phyloP scores from a whole-genome alignment of 805 yeast genomes.

The Wickerhamiella azyma region DNA sequence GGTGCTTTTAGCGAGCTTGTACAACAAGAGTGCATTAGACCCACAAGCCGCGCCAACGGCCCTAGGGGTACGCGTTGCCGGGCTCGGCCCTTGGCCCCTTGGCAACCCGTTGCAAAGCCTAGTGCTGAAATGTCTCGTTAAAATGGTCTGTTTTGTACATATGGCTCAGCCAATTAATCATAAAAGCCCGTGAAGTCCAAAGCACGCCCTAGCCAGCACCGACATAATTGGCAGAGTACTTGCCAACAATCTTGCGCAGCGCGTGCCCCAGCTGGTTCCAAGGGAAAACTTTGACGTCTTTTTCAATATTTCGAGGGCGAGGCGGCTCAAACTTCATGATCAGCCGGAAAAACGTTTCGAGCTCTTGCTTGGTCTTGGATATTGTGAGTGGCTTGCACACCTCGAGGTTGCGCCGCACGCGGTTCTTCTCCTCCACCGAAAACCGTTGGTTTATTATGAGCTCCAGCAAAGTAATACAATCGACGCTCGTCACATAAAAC shows the following conservation, averaged over 20 bases:
- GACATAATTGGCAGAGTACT: constrained; percentile 30
- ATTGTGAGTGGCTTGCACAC: constrained; percentile 48
- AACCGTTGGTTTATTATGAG: constrained; percentile 40
- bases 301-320: constrained; percentile 55
- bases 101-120: no score
- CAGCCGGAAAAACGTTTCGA: constrained; percentile 29
- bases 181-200: not conserved
- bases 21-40: no score
- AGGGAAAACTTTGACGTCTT: constrained; percentile 51
- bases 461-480: constrained; percentile 44
- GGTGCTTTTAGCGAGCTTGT: no score
- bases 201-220: not conserved
- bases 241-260: constrained; percentile 41
- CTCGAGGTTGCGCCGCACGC: constrained; percentile 54
- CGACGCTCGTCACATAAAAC: constrained; percentile 51
- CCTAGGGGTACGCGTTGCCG: no score
- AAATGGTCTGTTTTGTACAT: no score
- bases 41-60: no score
- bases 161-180: no score
- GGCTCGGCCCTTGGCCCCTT: no score
- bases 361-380: constrained; percentile 32
- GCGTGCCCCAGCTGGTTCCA: constrained; percentile 46
- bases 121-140: no score
- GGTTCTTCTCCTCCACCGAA: constrained; percentile 53
- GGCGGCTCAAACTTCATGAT: constrained; percentile 53